These are phyloP conservation scores for Boletus coccyginus DNA, from an alignment of 768 basidiomycete genomes.

Conservation along the genomic window DNA sequence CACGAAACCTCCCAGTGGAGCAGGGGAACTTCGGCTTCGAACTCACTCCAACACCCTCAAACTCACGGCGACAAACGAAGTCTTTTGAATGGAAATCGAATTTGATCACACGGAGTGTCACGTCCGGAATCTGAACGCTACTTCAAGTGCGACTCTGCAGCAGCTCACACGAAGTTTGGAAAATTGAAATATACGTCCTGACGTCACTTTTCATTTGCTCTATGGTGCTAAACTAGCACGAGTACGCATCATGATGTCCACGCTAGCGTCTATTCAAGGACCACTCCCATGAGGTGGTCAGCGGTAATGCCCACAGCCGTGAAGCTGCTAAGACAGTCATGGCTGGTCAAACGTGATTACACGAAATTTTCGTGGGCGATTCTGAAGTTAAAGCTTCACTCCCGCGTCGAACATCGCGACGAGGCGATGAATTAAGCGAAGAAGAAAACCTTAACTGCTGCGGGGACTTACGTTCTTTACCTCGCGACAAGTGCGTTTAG, in stretches of 20 bases:
- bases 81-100: not conserved
- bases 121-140: conserved; percentile 1
- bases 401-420: conserved; percentile 1
- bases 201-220: not conserved
- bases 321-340: not conserved
- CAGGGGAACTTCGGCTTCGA: too few species aligned
- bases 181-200: not conserved
- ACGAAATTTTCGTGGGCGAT: not conserved
- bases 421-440: conserved; percentile 13
- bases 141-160: conserved; percentile 2
- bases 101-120: not conserved
- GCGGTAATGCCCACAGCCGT: not conserved
- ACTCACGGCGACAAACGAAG: not conserved
- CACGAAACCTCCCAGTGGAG: too few species aligned
- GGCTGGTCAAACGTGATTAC: conserved; percentile 11
- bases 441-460: conserved; percentile 8
- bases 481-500: conserved; percentile 9
- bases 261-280: not conserved
- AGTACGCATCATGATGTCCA: not conserved
- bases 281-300: not conserved
- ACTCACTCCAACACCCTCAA: not conserved
- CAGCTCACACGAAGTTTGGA: not conserved
- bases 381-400: not conserved
- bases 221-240: not conserved
- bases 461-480: conserved; percentile 24